Base-by-base conservation (phyloP, 495 filamentous ascomycete species). In the Neurospora sp. region DNA sequence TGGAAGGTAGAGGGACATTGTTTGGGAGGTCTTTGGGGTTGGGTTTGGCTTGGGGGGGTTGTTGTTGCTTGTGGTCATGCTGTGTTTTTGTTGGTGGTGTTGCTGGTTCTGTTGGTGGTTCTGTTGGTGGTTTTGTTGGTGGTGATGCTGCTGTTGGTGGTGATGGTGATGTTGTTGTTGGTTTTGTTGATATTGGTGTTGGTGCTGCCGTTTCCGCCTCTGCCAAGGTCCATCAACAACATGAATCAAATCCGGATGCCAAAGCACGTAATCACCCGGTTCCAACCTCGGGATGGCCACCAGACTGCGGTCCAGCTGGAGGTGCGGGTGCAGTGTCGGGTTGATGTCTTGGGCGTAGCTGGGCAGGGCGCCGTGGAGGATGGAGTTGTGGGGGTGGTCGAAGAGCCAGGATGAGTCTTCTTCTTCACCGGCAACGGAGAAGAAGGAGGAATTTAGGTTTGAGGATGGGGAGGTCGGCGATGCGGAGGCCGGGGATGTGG, bases 211-310 rank as follows among this genome's bases (percentile, higher is more conserved):
- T 48, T 72, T 73, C 73, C 7, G 82, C 79, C 14, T 76, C 75
- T 71, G 40, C 69, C 12, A 38, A 72, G 48, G 12, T 3, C 70
- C 20, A 40, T 79, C 72, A 48, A 77, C 73, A 46, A 77, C 74
- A 76, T 85, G 79, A 18, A 84, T 78, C 10, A 78, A 76, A 44
- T 91, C 94, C 73, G 93, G 95, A 80, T 97, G 94, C 94, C 94
- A 97, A 20, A 91, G 88, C 5, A 97, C 92, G 79, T 92, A 97
- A 80, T 97, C 94, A 10, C 94, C 94, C 2, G 94, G 92, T 39
- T 87, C 84, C 46, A 97, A 89, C 12, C 81, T 79, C 0, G 94
- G 94, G 4, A 96, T 83, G 42, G 91, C 87, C 5, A 94, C 88
- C 89, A 97, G 93, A 10, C 89, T 90, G 20, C 82, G 79, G 18